A percentile compares a stretch with the other conserved stretches of the same genome.
These are phyloP conservation scores for Novymonas esmeraldas DNA, from an alignment of 208 protist genomes.

Conservation along the genomic window DNA sequence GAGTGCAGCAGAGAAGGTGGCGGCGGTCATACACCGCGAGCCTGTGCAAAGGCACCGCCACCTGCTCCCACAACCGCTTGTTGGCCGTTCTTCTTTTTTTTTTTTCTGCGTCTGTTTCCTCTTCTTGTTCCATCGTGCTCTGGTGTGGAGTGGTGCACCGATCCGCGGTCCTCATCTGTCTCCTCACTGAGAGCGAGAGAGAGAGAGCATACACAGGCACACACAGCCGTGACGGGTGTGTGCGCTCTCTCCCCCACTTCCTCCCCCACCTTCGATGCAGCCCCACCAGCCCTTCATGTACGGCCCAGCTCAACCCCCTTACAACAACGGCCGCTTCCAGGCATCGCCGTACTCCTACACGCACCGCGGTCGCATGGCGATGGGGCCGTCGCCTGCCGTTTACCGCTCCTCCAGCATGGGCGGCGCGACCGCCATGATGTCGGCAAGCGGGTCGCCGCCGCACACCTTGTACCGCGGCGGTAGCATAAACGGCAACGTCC, in stretches of 20 bases:
- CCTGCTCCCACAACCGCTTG: neutral
- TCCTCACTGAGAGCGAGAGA: too few species aligned
- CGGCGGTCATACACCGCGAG: too few species aligned
- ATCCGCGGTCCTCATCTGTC: neutral
- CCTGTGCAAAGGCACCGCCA: too few species aligned
- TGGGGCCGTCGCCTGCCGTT: slow-evolving; percentile 14
- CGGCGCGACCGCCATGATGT: slow-evolving; percentile 3
- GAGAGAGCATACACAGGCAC: too few species aligned
- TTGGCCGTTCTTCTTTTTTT: neutral
- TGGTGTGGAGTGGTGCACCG: neutral
- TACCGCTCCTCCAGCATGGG: slow-evolving; percentile 10
- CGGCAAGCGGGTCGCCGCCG: neutral
- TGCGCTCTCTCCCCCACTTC: neutral
- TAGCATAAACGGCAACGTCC: slow-evolving; percentile 5
- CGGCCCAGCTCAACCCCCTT: slow-evolving; percentile 15
- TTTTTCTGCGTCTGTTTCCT: neutral
- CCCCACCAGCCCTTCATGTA: slow-evolving; percentile 30
- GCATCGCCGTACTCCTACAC: slow-evolving; percentile 12
- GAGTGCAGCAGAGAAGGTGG: too few species aligned
- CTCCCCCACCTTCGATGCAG: slow-evolving; percentile 7
- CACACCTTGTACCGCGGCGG: slow-evolving; percentile 6
- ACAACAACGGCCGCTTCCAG: slow-evolving; percentile 19
- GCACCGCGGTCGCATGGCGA: slow-evolving; percentile 16
- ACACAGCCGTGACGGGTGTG: too few species aligned
- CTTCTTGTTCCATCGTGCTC: neutral